Evolutionary conservation across 768 basidiomycete species (phyloP), one percentile per base, ranked within the genome.

Genomic region (Naganishia vaughanmartiniae): DNA sequence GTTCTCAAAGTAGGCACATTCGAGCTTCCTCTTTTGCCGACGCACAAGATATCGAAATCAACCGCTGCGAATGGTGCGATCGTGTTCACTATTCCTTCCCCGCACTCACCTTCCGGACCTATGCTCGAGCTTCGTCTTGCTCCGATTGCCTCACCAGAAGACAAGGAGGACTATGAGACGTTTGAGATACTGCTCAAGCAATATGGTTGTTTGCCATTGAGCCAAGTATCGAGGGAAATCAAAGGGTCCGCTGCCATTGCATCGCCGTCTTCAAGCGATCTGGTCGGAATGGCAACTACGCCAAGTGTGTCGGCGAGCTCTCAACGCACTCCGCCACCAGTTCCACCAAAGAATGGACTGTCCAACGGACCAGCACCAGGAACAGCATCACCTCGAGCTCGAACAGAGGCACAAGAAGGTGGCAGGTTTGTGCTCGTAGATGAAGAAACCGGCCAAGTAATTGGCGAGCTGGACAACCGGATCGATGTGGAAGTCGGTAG

Each of bases 381-480:
- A 14, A 53, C 60, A 45, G 57, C 68, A 11, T 51, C 68, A 42
- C 60, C 67, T 1, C 67, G 54, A 9, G 4, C 57, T 73, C 26
- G 82, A 82, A 48, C 53, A 80, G 48, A 73, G 84, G 48, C 60
- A 28, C 36, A 24, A 26, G 60, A 63, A 14, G 58, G 60, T 10
- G 89, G 89, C 6, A 86, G 85, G 60, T 84, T 91, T 34, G 86
- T 91, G 46, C 85, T 90, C 72, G 85, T 91, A 66, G 87, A 92
- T 77, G 86, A 91, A 77, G 84, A 86, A 51, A 87, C 85, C 54
- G 90, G 90, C 1, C 87, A 90, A 72, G 84, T 91, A 14, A 83
- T 91, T 17, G 89, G 89, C 0, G 86, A 88, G 76, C 83, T 91
- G 11, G 88, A 89, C 69, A 83, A 87, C 56, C 78, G 83, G 65